Evolutionary conservation across 1,139 yeast species (phyloP), one percentile per base, ranked within the genome.

Genomic region (Waltiozyma sp.): DNA sequence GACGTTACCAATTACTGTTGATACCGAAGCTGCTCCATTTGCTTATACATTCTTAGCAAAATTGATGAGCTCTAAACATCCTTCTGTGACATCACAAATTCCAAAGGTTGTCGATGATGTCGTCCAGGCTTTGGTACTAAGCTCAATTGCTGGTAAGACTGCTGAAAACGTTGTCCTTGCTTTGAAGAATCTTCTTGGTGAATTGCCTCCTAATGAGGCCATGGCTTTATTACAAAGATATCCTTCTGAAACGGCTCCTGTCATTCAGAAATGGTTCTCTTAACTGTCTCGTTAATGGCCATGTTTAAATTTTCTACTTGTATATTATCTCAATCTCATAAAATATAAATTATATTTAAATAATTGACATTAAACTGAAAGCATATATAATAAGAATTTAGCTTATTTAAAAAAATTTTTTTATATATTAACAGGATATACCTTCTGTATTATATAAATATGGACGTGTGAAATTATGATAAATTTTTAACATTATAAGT

Each of bases 11-110:
- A 74, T 89, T 40, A 65, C 80, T 18, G 82, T 80, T 53, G 96
- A 91, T 62, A 85, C 80, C 38, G 93, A 85, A 53, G 95, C 94
- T 9, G 96, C 97, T 2, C 80, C 88, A n/a, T 86, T 72, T 62
- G 80, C 88, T 23, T 91, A 87, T 64, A 69, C 73, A 51, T 89
- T 87, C 60, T 70, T 91, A 56, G 68, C 80, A 26, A 85, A 82
- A 49, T 69, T 91, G 55, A 80, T 89, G 41, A 81, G 81, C 40
- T 73, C 72, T 49, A 73, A 75, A 45, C 93, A 87, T 52, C 75
- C 82, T 4, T 68, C 79, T 4, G 75, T 87, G 38, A 61, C 66
- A 26, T 58, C 68, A 18, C 78, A 80, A 47, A 61, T 78, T 14
- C 78, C 82, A n/a, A 72, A 75, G 52, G 77, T 82, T 9, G 75